Evolutionary conservation across 225 moss, liverwort and hornwort species (phyloP), one percentile per base, ranked within the genome.

Genomic region (Bryoerythrophyllum caledonicum): DNA sequence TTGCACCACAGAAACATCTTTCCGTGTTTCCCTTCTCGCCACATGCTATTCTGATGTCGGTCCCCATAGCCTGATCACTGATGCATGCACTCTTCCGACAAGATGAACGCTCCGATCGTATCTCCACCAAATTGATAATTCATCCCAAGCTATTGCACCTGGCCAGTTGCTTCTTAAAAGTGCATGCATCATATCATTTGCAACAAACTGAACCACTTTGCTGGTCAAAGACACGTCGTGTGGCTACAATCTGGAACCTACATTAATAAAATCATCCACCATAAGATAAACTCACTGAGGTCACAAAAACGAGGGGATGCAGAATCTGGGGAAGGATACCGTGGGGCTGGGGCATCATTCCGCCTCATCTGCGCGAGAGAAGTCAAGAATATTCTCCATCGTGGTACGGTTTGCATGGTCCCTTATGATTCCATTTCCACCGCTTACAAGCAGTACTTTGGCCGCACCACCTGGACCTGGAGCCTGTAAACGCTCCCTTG

Each of bases 261-360:
- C 16, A 4, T 24, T 65, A 23, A 14, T 41, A 7, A 65, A 23
- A 44, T 25, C n/a, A 23, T 38, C 12, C 38, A 63, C 12, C 23
- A 40, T 12, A 40, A 63, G 38, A 40, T 37, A 37, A 23, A 21
- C 40, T 23, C 23, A 21, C 21, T 21, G 63, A 63, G 63, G 38
- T 12, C 38, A 15, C 65, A 43, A 43, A 40, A 17, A 48, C 48
- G 23, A 65, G 15, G 43, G 24, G 25, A 25, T 43, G 34, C 68
- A 34, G 14, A 68, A 34, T 68, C 34, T n/a, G 21, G 53, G 53
- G 51, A 20, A 30, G 17, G 25, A 25, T 57, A 25, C 26, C 26
- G 24, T 70, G 19, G 40, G 38, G 40, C 41, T 11, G 41, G 40
- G 25, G 71, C 70, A 70, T 70, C 40, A 40, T 70, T 70, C 70